These are phyloP conservation scores for Penicillium paneum DNA, from an alignment of 2,329 filamentous ascomycete species.

Conservation along the genomic window DNA sequence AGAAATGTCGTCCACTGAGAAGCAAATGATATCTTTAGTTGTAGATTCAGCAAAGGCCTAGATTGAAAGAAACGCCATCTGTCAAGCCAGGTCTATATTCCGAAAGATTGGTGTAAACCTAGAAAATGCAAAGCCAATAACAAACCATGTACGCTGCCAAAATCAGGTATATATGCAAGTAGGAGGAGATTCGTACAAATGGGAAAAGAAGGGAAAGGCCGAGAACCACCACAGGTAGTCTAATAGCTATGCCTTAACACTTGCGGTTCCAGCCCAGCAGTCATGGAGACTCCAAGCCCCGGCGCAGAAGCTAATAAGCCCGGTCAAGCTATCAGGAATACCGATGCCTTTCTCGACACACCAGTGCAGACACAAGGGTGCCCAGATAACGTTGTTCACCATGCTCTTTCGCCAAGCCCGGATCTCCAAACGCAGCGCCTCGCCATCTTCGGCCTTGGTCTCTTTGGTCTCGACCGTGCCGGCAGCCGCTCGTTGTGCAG, in stretches of 20 bases:
- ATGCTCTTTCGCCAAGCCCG: constrained; percentile 59
- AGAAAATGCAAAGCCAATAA: constrained; percentile 1
- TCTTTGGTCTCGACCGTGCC: constrained; percentile 16
- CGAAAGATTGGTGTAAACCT: constrained; percentile 2
- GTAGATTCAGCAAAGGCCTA: not conserved
- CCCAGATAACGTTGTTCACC: constrained; percentile 69
- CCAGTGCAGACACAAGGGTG: constrained; percentile 82
- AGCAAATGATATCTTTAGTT: not conserved
- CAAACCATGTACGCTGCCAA: not conserved
- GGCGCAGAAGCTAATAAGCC: constrained; percentile 55
- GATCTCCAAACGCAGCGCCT: constrained; percentile 45
- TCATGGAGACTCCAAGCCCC: constrained; percentile 46
- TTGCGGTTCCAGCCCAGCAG: constrained; percentile 46
- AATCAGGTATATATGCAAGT: constrained; percentile 9
- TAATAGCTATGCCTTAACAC: constrained; percentile 22
- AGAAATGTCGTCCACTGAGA: not conserved
- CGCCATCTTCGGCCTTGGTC: constrained; percentile 30
- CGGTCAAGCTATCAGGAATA: constrained; percentile 58
- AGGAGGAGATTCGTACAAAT: constrained; percentile 8
- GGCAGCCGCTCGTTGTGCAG: constrained; percentile 16
- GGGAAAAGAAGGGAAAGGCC: not conserved
- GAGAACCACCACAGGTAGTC: not conserved
- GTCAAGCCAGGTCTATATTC: not conserved
- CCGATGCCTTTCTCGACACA: constrained; percentile 63
- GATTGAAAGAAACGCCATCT: not conserved